These are phyloP conservation scores for Ensete glaucum DNA, from an alignment of 176 grass and related monocot species.

Conservation along the genomic window DNA sequence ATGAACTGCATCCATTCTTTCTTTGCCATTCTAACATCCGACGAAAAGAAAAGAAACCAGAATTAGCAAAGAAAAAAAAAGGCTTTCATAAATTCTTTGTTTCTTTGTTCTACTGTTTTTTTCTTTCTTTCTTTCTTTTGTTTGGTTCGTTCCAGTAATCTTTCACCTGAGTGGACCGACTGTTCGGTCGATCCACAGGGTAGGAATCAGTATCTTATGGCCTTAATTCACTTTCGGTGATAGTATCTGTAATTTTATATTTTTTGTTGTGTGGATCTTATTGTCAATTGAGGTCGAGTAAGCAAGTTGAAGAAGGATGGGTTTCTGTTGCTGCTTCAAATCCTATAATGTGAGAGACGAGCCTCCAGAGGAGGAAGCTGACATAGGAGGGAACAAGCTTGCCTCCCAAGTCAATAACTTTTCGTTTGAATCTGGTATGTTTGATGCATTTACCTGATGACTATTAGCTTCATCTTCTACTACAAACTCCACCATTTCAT, in stretches of 20 bases:
- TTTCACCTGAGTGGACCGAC: not conserved
- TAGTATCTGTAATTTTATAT: not conserved
- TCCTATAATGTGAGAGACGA: conserved; percentile 11
- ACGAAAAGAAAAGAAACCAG: conserved; percentile 4
- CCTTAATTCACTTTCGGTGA: not conserved
- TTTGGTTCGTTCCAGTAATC: not conserved
- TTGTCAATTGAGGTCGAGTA: too few species aligned
- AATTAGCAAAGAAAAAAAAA: not conserved
- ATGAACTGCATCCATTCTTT: conserved; percentile 18
- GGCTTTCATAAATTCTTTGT: not conserved
- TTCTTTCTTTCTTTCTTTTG: not conserved
- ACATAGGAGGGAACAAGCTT: conserved; percentile 15
- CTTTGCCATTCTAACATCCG: conserved; percentile 10
- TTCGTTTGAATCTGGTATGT: conserved; percentile 26
- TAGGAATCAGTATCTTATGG: not conserved
- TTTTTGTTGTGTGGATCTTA: not conserved
- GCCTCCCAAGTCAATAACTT: conserved; percentile 29
- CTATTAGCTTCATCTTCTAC: too few species aligned
- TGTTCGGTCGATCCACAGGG: not conserved
- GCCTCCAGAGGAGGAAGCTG: not conserved
- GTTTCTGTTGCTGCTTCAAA: conserved; percentile 28
- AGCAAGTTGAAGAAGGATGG: conserved; percentile 18
- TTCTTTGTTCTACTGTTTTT: not conserved
- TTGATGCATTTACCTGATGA: not conserved
- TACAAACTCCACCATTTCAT: too few species aligned